These are phyloP conservation scores for Lophium mytilinum DNA, from an alignment of 495 filamentous ascomycete genomes.

Conservation along the genomic window DNA sequence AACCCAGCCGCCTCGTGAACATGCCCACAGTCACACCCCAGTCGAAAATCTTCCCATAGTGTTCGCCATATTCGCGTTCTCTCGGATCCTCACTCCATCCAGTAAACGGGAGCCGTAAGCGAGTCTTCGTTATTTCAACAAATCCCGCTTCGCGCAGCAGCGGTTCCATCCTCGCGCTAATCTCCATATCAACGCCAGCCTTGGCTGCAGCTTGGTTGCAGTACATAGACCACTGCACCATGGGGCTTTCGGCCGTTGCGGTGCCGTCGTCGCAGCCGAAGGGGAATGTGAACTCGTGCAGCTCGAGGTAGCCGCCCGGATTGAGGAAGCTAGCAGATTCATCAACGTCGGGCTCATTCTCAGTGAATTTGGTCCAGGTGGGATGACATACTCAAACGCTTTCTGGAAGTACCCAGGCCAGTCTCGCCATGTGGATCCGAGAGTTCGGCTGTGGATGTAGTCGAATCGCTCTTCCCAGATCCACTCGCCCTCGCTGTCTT, in stretches of 20 bases:
- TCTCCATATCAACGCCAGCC: neutral
- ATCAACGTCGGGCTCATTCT: neutral
- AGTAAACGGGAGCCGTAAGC: neutral
- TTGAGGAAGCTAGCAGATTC: neutral
- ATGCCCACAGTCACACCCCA: neutral
- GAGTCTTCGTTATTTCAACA: neutral
- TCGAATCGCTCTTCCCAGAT: conserved; percentile 2
- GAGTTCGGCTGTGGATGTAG: conserved; percentile 1
- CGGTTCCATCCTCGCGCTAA: neutral
- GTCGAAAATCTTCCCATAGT: neutral
- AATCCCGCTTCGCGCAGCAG: conserved; percentile 2
- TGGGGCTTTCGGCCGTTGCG: neutral
- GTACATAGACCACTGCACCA: conserved; percentile 3
- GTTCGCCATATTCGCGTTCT: neutral
- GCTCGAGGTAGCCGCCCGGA: conserved; percentile 1
- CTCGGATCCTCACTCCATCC: conserved; percentile 1
- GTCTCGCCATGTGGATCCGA: conserved; percentile 1
- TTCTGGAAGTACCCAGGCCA: conserved; percentile 1
- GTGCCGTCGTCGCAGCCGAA: conserved; percentile 5
- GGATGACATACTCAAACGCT: neutral
- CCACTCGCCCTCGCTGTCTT: conserved; percentile 4
- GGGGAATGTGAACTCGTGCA: conserved; percentile 2
- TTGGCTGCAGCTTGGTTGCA: conserved; percentile 1
- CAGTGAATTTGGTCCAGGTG: neutral
- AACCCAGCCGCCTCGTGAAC: neutral